Evolutionary conservation across 108 stramenopile species (phyloP), one percentile per base, ranked within the genome.

Genomic region (Stephanodiscus minutulus): DNA sequence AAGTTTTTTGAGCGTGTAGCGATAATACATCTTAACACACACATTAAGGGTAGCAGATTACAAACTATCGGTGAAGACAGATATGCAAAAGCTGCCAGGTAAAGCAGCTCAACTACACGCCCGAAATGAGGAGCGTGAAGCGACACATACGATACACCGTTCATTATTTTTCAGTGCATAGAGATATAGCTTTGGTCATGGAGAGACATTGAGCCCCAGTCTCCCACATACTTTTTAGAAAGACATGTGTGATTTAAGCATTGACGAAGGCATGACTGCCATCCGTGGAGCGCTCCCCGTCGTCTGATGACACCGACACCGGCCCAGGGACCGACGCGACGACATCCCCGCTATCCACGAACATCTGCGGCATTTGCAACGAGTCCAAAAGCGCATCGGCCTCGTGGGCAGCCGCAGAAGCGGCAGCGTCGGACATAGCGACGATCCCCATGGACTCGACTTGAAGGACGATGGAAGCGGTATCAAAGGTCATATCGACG

Each of bases 341-440:
- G 60, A 24, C 47, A 67, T 55, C 15, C 5, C 47, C 37, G 29
- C 64, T 62, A 10, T 69, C 68, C n/a, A 33, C 75, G 46, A 64
- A 70, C 36, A 76, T 76, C 31, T 70, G 76, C 21, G 76, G 76
- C 68, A 81, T 76, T 50, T 81, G 86, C 37, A 92, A 68, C 5
- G 89, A 92, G 58, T 92, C 91, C 68, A 92, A 74, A 22, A 92
- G 85, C 10, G 89, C 89, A 58, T 90, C 86, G 7, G 91, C 88
- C 55, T 88, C 84, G 29, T 84, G 69, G 15, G 86, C 90, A 24
- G 77, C 85, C 4, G 84, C 84, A 39, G 74, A 67, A 7, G 72
- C 65, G 50, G 62, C 77, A 71, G 59, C 66, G 27, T 63, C 76
- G 11, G 68, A 31, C 60, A 47, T 48, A 46, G 73, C 65, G 28